Base-by-base conservation (phyloP, 169 alveolate species). In the Eimeria necatrix region DNA sequence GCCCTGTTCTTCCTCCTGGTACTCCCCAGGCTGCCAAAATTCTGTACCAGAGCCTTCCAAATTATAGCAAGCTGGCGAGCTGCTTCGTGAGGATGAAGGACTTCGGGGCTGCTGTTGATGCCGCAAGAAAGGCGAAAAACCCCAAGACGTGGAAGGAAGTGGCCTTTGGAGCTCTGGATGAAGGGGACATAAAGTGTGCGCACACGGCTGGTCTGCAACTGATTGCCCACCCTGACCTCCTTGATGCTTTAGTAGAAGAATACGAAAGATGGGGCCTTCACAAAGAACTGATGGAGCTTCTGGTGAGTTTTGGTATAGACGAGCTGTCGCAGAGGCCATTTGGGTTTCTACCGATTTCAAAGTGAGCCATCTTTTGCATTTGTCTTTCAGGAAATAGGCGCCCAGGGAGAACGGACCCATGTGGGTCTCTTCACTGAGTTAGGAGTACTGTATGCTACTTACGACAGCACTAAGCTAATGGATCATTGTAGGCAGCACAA, bases 51-150 rank as follows among this genome's bases (percentile, higher is more conserved):
- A 97, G 98, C 56, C 97, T 98, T 87, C 99, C 99, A 48, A 99
- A 99, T 97, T 98, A 99, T 96, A 99, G 99, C 92, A 99, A 99
- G 97, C 97, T 99, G 76, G 99, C 99, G 26, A 96, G 99, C 74
- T 99, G 99, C 95, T 97, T 97, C 94, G 99, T 99, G 52, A 98
- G 98, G 78, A 96, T 99, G 89, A 98, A 98, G 96, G 99, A 99
- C 94, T 99, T 98, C 96, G 97, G 98, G 73, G 98, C 98, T 93
- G 99, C 99, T 4, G 98, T 99, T 64, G 99, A 99, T 83, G 99
- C 99, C 53, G 99, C 99, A 41, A 98, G 99, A 97, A 99, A 99
- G 96, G 99, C 99, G 59, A 99, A 99, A 96, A 99, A 99, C 87
- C 99, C 99, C 41, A 99, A 99, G 98, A 98, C 96, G 24, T 96